Base-by-base conservation (phyloP, 495 filamentous ascomycete species). In the Penicilliopsis zonata region DNA sequence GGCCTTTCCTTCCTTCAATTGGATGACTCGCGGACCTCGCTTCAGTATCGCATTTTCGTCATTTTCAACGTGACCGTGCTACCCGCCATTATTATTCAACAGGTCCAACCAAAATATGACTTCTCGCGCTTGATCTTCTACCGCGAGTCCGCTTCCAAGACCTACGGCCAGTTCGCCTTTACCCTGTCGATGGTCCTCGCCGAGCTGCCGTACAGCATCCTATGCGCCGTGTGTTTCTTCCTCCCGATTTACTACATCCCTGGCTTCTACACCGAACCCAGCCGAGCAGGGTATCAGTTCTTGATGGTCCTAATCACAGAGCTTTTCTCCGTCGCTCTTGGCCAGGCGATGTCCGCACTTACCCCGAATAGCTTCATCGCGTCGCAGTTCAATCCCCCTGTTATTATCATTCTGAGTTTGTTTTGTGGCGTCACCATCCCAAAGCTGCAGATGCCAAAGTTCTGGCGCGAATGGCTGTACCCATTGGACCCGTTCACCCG, bases 401-500 rank as follows among this genome's bases (percentile, higher is more conserved):
- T 86, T 49, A 76, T 81, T 49, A 78, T 86, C 54, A 72, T 80
- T 29, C 83, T 87, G 48, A 71, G 78, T 6, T 64, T 88, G 0
- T 87, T 92, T 70, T 88, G 80, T 47, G 85, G 85, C 40, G 81
- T 88, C 32, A 74, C 82, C 6, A 78, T 87, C 33, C 82, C 84
- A 0, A 73, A 69, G 17, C 70, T 73, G 0, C 73, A 78, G 43
- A 82, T 92, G 49, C 82, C 82, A 4, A 51, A 47, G 3, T 87
- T 86, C 57, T 94, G 83, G 78, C 67, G 76, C 9, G 62, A 63
- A 1, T 88, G 83, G 83, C 62, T 92, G 13, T 86, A 88, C 54
- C 57, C 86, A 39, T 71, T 93, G 2, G 78, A 86, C 41, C 86
- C 86, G 0, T 90, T 92, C 53, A 87, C 80, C 2, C 74, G 83